Conservation (phyloP, 2,329 filamentous ascomycete genomes). For the Ophiocordyceps unilateralis region DNA sequence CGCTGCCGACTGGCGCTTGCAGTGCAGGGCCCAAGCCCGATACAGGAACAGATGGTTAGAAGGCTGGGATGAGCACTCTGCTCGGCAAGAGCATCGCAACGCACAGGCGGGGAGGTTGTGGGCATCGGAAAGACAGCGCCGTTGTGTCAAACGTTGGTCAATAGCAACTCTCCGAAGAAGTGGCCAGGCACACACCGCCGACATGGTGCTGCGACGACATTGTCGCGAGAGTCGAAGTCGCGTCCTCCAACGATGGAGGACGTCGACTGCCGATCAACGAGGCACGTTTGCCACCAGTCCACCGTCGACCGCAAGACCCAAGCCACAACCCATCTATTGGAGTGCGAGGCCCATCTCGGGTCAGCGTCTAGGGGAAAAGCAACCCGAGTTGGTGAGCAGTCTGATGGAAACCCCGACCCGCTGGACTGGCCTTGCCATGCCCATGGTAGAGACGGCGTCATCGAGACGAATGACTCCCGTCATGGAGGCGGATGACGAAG, state of each 20-base stretch:
- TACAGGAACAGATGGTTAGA: slow-evolving; percentile 7
- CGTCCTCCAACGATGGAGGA: slow-evolving; percentile 15
- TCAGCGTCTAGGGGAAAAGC: slow-evolving; percentile 8
- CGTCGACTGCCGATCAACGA: slow-evolving; percentile 4
- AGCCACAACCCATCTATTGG: slow-evolving; percentile 5
- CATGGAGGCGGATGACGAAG: slow-evolving; percentile 13
- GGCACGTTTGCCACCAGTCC: slow-evolving; percentile 1
- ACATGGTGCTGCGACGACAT: slow-evolving; percentile 14
- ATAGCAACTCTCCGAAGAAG: slow-evolving; percentile 18
- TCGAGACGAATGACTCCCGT: slow-evolving; percentile 14
- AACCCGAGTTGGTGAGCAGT: slow-evolving; percentile 7
- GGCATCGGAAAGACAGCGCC: slow-evolving; percentile 14
- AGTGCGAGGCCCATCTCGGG: slow-evolving; percentile 10
- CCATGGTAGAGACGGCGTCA: slow-evolving; percentile 14
- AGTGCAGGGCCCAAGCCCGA: slow-evolving; percentile 6
- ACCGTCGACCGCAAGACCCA: slow-evolving; percentile 1
- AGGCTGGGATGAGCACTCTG: slow-evolving; percentile 7
- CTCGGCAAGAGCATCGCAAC: slow-evolving; percentile 8
- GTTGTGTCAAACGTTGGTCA: slow-evolving; percentile 18
- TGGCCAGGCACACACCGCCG: slow-evolving; percentile 20
- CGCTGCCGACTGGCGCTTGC: slow-evolving; percentile 4
- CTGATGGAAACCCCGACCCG: slow-evolving; percentile 26
- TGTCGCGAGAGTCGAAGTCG: slow-evolving; percentile 14
- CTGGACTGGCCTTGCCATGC: slow-evolving; percentile 23
- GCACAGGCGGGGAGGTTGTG: slow-evolving; percentile 14